Evolutionary conservation across 495 filamentous ascomycete species (phyloP), one percentile per base, ranked within the genome.

Genomic region (Gamarada debralockiae): DNA sequence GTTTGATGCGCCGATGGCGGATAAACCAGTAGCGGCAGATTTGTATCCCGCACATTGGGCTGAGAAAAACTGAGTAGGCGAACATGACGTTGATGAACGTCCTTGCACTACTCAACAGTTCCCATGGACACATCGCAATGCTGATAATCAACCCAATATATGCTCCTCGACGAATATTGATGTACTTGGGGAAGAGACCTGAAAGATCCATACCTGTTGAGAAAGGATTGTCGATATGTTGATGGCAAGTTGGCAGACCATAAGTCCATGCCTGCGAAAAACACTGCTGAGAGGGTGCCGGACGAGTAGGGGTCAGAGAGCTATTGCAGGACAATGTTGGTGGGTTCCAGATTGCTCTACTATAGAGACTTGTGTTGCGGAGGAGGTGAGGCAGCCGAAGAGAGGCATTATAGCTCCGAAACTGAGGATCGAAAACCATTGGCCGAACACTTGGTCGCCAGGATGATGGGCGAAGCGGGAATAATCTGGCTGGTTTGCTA

Each of bases 31-130:
- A 73, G n/a, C 67, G 14, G n/a, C 67, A 70, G 12, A 54, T 24
- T 18, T 22, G 18, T 8, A 54, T 38, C 1, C 52, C 52, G 21
- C 5, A 59, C 24, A 67, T 37, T 6, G 65, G 65, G 9, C 66
- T 67, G 3, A 77, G 61, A 55, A 79, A 77, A 20, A 79, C 71
- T 0, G 71, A 69, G 49, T 72, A 79, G 5, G 70, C 71, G 41
- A 67, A 71, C n/a, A 79, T 55, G 6, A 79, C 73, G 3, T 63
- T 68, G 50, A 79, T 67, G 52, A 77, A 79, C 3, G 68, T 74
- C 3, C 62, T 64, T 3, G 75, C 72, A 17, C 61, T 65, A 40
- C 69, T 72, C 37, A 76, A 67, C 2, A 77, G 65, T 24, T 75
- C 67, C 76, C 75, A 79, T 3, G 76, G 76, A 24, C 69, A 65